Conservation (phyloP, 192 early-diverging fungal species). For the Funneliformis geosporum region DNA sequence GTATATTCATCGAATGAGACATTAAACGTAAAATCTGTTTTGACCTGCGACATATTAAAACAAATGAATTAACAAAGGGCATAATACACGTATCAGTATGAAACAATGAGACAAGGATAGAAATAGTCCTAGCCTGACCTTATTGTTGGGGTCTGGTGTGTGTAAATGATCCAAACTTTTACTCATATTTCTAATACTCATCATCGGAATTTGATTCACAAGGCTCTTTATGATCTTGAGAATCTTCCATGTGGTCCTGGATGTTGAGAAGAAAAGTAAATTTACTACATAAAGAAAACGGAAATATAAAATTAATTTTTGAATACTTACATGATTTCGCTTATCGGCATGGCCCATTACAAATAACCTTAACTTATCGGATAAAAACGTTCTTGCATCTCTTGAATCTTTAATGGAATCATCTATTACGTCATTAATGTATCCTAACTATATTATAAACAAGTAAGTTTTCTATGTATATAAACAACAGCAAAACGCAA, state of each 20-base stretch:
- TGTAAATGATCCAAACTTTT: no score
- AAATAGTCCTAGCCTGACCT: no score
- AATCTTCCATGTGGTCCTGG: not conserved
- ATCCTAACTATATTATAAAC: not conserved
- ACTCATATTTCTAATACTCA: no score
- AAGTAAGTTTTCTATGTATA: conserved; percentile 1
- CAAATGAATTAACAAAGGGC: no score
- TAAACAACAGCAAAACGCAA: not conserved
- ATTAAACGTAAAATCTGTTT: not conserved
- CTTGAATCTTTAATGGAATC: not conserved
- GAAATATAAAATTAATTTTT: conserved; percentile 6
- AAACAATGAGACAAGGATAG: no score
- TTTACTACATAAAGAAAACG: not conserved
- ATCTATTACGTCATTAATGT: not conserved
- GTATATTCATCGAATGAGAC: conserved; percentile 14
- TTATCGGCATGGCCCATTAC: not conserved
- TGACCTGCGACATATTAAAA: no score
- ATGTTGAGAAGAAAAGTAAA: conserved; percentile 4
- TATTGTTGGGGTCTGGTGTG: no score
- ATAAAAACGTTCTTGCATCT: conserved; percentile 2
- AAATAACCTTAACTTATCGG: not conserved
- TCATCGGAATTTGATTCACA: not conserved
- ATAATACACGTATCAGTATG: no score
- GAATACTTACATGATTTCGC: not conserved
- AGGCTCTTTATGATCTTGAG: not conserved